A percentile compares a stretch with the other conserved stretches of the same genome.
Evolutionary conservation across 805 yeast genomes (phyloP).

Genomic region (Candida silvicultrix): DNA sequence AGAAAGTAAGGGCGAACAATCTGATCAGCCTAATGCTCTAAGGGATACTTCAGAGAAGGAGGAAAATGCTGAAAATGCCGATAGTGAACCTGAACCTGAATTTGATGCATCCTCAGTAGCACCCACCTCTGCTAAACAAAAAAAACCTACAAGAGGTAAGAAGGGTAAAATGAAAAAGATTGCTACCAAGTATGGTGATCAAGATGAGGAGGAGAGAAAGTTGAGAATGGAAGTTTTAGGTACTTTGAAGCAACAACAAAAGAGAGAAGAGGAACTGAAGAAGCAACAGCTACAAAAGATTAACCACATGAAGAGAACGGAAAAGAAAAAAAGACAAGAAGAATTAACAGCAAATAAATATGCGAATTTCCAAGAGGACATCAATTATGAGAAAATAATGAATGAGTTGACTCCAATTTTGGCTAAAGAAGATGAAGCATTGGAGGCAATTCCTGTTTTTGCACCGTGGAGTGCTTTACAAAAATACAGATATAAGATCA

Average conservation of each 20-base stretch:
- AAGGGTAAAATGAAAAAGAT: slow-evolving; percentile 80
- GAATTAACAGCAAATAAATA: slow-evolving; percentile 29
- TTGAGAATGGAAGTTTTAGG: slow-evolving; percentile 79
- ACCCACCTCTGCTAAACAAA: slow-evolving; percentile 2
- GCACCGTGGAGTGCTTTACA: slow-evolving; percentile 86
- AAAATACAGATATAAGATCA: slow-evolving; percentile 74
- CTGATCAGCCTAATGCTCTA: too few relatives aligned
- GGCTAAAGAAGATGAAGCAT: slow-evolving; percentile 40
- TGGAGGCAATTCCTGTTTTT: slow-evolving; percentile 74
- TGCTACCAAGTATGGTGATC: slow-evolving; percentile 77
- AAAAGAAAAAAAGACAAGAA: slow-evolving; percentile 31
- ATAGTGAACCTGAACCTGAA: background rate
- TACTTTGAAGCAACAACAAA: slow-evolving; percentile 55
- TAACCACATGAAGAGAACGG: slow-evolving; percentile 26
- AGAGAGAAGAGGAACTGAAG: slow-evolving; percentile 28
- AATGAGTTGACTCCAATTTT: slow-evolving; percentile 27
- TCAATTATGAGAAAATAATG: slow-evolving; percentile 37
- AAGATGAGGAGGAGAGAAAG: slow-evolving; percentile 82
- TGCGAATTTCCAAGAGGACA: slow-evolving; percentile 31
- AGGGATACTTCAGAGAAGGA: too few relatives aligned
- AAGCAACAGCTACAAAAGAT: slow-evolving; percentile 28
- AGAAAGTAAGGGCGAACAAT: too few relatives aligned
- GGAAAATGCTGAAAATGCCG: background rate
- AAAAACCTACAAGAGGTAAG: slow-evolving; percentile 67
- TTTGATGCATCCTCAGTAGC: slow-evolving; percentile 1